Evolutionary conservation across 257 asterid species (phyloP), one percentile per base, ranked within the genome.

Genomic region (Petrea volubilis): DNA sequence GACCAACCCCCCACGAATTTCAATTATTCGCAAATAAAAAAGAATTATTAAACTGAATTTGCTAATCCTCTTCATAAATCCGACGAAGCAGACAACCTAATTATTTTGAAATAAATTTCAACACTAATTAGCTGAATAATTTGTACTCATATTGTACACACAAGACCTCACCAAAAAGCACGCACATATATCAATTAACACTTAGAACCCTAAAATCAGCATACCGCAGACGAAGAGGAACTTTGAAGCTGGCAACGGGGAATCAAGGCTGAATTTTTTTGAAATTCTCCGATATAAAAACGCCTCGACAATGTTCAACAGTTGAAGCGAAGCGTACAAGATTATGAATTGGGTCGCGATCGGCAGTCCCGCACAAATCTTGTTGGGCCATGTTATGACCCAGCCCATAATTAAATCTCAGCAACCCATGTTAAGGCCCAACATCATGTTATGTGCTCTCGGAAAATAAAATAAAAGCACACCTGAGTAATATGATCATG

Each of bases 171-270:
- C n/a, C n/a, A n/a, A n/a, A n/a, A 11, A 34, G 18, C 0, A 55
- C 13, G 21, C 13, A 28, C 15, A 47, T 20, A 24, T n/a, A 9
- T 23, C 41, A 20, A 44, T 38, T n/a, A 21, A 49, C 61, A 40
- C 9, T 15, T 55, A 25, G 62, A 74, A 71, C 64, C 60, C 70
- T 60, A 58, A 64, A 64, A 27, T 56, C 63, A 53, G 40, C 73
- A 44, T 58, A 73, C 81, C 84, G 70, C 57, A 57, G 56, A 14
- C 13, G 64, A 38, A 71, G 76, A 70, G 77, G 70, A 78, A 68
- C 61, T 27, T 49, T 20, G 68, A 64, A 73, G 65, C 72, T 47
- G 47, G 74, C 34, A 74, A 50, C 72, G 43, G 70, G 6, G 62
- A 67, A 58, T 60, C 57, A 25, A 43, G 24, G n/a, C 17, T 7